phyloP scores from a whole-genome alignment of 2,329 filamentous ascomycete genomes.

The Cladophialophora bantiana region DNA sequence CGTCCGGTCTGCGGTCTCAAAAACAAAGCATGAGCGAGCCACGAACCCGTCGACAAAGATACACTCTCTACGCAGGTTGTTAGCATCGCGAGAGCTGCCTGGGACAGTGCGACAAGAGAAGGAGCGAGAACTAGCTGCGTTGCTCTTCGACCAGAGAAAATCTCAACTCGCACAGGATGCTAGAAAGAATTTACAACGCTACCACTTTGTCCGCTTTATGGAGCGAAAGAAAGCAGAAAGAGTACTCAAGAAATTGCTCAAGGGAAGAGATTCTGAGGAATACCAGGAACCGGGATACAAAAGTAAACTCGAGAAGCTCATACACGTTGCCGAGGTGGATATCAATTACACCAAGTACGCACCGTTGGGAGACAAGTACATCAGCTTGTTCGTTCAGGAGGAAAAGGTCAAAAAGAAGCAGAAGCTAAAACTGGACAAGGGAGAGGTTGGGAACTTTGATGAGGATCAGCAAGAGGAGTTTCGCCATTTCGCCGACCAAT shows the following conservation, averaged over 20 bases:
- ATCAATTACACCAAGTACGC: conserved; percentile 69
- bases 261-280: conserved; percentile 12
- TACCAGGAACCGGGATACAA: conserved; percentile 39
- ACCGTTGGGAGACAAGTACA: conserved; percentile 66
- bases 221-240: conserved; percentile 58
- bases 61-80: conserved; percentile 39
- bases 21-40: conserved; percentile 36
- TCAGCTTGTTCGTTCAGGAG: conserved; percentile 59
- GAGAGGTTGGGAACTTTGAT: conserved; percentile 22
- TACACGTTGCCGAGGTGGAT: conserved; percentile 62
- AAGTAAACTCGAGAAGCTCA: conserved; percentile 39
- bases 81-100: conserved; percentile 51
- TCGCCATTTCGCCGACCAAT: conserved; percentile 37
- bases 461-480: conserved; percentile 36
- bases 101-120: conserved; percentile 64
- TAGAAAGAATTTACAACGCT: conserved; percentile 65
- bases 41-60: conserved; percentile 40
- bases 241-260: conserved; percentile 49
- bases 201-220: conserved; percentile 72
- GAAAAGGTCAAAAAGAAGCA: conserved; percentile 19
- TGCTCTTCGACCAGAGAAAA: conserved; percentile 62
- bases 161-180: conserved; percentile 58
- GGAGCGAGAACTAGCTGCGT: conserved; percentile 65
- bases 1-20: conserved; percentile 28
- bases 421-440: conserved; percentile 27